Evolutionary conservation across 768 basidiomycete genomes (phyloP).

Genomic region (Amanita inopinata): DNA sequence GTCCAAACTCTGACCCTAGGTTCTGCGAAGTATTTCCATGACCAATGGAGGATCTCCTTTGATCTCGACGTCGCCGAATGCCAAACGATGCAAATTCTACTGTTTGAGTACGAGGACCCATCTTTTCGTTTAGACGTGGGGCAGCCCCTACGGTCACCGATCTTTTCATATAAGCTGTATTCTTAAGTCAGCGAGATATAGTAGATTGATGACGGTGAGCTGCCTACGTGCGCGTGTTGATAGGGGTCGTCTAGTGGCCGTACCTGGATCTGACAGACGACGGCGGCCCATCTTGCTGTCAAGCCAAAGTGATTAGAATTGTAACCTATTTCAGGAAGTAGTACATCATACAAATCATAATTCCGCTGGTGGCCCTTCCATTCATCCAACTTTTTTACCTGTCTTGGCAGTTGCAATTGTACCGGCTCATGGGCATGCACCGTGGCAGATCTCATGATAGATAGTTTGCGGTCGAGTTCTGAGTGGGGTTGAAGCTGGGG

Average conservation of each 20-base stretch:
- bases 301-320: neutral
- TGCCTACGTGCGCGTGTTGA: no score
- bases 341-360: neutral
- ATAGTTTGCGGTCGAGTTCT: slow-evolving; percentile 10
- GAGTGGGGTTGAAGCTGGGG: slow-evolving; percentile 11
- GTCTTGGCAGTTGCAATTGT: slow-evolving; percentile 6
- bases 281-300: neutral
- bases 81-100: slow-evolving; percentile 40
- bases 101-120: slow-evolving; percentile 28
- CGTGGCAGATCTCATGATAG: slow-evolving; percentile 3
- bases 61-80: slow-evolving; percentile 17
- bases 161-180: neutral
- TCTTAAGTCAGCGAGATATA: neutral
- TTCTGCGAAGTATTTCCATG: no score
- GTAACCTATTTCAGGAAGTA: neutral
- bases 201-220: no score
- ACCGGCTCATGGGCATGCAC: slow-evolving; percentile 7
- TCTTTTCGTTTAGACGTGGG: neutral
- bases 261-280: slow-evolving; percentile 3
- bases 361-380: neutral
- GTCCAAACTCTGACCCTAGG: neutral
- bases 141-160: neutral
- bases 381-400: neutral
- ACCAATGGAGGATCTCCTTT: slow-evolving; percentile 10
- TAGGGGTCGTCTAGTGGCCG: no score